Evolutionary conservation across 225 moss, liverwort and hornwort genomes (phyloP).

Genomic region (Polytrichum commune): DNA sequence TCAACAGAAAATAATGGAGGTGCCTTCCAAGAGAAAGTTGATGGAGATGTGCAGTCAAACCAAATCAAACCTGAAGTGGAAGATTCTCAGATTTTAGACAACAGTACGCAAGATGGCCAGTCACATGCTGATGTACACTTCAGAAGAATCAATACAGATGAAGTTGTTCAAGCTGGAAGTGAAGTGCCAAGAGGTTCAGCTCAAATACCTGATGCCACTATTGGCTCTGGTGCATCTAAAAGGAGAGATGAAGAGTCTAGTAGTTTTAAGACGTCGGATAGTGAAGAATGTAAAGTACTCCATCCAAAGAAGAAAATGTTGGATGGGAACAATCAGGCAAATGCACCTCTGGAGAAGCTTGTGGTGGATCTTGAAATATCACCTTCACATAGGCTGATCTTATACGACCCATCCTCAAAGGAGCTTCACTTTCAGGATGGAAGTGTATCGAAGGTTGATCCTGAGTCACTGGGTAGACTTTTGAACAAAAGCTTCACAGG

Average conservation of each 20-base stretch:
- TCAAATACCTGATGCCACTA: conserved; percentile 4
- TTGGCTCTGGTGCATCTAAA: not conserved
- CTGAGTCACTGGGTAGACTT: conserved; percentile 24
- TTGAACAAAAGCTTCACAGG: conserved; percentile 35
- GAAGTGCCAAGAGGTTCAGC: conserved; percentile 6
- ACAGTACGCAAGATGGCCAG: conserved; percentile 19
- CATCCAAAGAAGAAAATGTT: not conserved
- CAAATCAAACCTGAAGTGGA: conserved; percentile 19
- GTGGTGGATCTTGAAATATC: conserved; percentile 35
- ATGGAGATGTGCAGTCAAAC: conserved; percentile 33
- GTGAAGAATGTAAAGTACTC: conserved; percentile 3
- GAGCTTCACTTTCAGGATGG: conserved; percentile 37
- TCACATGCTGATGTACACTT: conserved; percentile 22
- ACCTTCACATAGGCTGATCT: conserved; percentile 24
- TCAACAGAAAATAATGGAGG: too few species aligned
- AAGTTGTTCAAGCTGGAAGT: conserved; percentile 14
- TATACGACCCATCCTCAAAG: conserved; percentile 14
- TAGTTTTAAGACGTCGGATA: conserved; percentile 1
- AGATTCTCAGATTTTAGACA: conserved; percentile 22
- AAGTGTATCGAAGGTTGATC: conserved; percentile 22
- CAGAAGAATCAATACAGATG: conserved; percentile 14
- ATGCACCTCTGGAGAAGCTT: conserved; percentile 1
- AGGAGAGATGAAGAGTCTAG: conserved; percentile 12
- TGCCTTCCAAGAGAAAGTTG: not conserved
- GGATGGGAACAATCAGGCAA: conserved; percentile 15